Evolutionary conservation across 23 red algal genomes (phyloP).

Genomic region (Cyanidium caldarium): DNA sequence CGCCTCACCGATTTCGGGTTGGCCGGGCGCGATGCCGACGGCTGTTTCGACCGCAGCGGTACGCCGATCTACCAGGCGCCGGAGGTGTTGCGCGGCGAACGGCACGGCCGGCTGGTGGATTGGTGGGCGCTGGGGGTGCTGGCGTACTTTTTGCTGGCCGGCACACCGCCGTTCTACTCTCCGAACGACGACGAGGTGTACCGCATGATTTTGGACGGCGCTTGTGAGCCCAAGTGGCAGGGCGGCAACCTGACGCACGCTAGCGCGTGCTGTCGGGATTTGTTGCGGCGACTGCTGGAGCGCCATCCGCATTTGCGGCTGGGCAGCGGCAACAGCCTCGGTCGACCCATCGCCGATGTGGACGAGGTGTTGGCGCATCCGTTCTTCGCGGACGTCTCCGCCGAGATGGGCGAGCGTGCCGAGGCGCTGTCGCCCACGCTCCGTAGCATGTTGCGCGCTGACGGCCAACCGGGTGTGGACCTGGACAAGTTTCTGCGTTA

Average conservation of each 20-base stretch:
- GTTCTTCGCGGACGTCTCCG: slow-evolving; percentile 57
- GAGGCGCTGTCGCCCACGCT: slow-evolving; percentile 22
- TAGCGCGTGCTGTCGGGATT: slow-evolving; percentile 25
- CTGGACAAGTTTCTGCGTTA: slow-evolving; percentile 25
- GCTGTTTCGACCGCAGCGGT: slow-evolving; percentile 57
- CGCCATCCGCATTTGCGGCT: slow-evolving; percentile 46
- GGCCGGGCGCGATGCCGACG: slow-evolving; percentile 43
- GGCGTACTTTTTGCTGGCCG: slow-evolving; percentile 64
- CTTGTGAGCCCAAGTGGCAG: slow-evolving; percentile 36
- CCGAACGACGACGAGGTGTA: slow-evolving; percentile 48
- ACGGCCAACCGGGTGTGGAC: slow-evolving; percentile 31
- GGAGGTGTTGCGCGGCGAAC: slow-evolving; percentile 73
- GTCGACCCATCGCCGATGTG: slow-evolving; percentile 16
- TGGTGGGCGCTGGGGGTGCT: slow-evolving; percentile 95
- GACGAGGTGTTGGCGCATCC: slow-evolving; percentile 60
- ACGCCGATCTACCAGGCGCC: slow-evolving; percentile 90
- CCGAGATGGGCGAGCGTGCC: slow-evolving; percentile 8
- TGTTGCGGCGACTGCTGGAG: slow-evolving; percentile 56
- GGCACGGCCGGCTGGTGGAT: slow-evolving; percentile 88
- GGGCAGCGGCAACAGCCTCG: slow-evolving; percentile 13
- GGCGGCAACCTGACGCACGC: slow-evolving; percentile 11
- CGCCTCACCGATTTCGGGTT: slow-evolving; percentile 96
- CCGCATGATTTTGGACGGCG: slow-evolving; percentile 27
- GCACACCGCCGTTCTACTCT: slow-evolving; percentile 62
- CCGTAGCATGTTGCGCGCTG: slow-evolving; percentile 4